phyloP scores from a whole-genome alignment of 768 basidiomycete genomes.

The Gymnopilus dilepis region DNA sequence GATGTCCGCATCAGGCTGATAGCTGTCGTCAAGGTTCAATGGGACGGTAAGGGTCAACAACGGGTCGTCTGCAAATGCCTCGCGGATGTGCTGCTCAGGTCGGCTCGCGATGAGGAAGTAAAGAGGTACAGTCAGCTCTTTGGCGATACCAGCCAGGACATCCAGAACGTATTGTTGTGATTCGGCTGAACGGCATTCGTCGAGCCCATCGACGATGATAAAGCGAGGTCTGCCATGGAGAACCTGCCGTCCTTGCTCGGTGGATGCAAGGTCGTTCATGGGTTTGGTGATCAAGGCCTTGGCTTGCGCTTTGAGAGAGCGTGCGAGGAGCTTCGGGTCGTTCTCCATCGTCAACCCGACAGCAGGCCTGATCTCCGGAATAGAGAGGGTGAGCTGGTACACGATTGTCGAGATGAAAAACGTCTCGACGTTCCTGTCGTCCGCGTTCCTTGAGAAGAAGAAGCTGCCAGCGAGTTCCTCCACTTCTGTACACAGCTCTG shows the following conservation, averaged over 20 bases:
- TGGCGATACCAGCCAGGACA: neutral
- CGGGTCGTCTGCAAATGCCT: slow-evolving; percentile 9
- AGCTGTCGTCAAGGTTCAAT: slow-evolving; percentile 15
- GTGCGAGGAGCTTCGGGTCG: slow-evolving; percentile 16
- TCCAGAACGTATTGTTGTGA: slow-evolving; percentile 16
- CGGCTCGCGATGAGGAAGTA: slow-evolving; percentile 24
- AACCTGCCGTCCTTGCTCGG: neutral
- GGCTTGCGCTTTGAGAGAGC: slow-evolving; percentile 15
- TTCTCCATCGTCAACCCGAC: slow-evolving; percentile 12
- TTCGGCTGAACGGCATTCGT: slow-evolving; percentile 18
- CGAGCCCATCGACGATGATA: slow-evolving; percentile 26
- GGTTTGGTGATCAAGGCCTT: slow-evolving; percentile 13
- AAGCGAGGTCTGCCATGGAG: slow-evolving; percentile 5
- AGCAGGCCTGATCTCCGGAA: slow-evolving; percentile 14
- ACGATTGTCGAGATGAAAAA: slow-evolving; percentile 21
- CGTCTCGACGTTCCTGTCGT: slow-evolving; percentile 8
- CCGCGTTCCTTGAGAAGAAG: slow-evolving; percentile 22
- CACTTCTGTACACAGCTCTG: slow-evolving; percentile 14
- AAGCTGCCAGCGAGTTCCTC: slow-evolving; percentile 13
- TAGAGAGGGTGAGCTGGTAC: slow-evolving; percentile 16
- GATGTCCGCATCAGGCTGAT: slow-evolving; percentile 18
- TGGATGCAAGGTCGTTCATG: neutral
- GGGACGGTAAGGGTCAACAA: neutral
- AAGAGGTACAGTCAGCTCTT: slow-evolving; percentile 2
- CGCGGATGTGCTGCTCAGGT: slow-evolving; percentile 21